Percentiles rank a stretch among this genome's conserved stretches.
Conservation (phyloP, 2,329 filamentous ascomycete species). For the Cytospora piceicola region DNA sequence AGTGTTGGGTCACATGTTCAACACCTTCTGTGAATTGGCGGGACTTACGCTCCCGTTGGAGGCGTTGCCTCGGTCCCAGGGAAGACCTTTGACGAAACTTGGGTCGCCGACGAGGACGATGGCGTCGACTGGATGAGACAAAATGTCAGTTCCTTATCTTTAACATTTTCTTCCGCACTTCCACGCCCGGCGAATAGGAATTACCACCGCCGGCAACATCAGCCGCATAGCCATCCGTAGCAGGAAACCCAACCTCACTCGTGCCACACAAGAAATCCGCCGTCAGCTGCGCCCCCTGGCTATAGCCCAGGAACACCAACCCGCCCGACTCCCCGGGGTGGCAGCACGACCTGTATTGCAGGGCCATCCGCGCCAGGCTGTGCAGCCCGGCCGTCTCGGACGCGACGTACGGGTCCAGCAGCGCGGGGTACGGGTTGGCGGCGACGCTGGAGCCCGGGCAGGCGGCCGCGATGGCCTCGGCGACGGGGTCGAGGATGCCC, state of each 20-base stretch:
- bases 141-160: neutral
- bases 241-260: slow-evolving; percentile 31
- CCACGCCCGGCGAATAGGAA: neutral
- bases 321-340: slow-evolving; percentile 33
- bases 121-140: slow-evolving; percentile 35
- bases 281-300: slow-evolving; percentile 36
- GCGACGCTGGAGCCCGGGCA: slow-evolving; percentile 41
- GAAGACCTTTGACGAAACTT: slow-evolving; percentile 36
- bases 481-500: slow-evolving; percentile 40
- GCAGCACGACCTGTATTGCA: slow-evolving; percentile 37
- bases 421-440: slow-evolving; percentile 41
- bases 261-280: slow-evolving; percentile 39
- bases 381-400: slow-evolving; percentile 39
- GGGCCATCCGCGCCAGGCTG: slow-evolving; percentile 38
- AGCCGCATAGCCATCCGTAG: slow-evolving; percentile 28
- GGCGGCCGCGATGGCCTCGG: slow-evolving; percentile 36
- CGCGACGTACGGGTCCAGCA: slow-evolving; percentile 34
- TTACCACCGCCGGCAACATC: slow-evolving; percentile 29
- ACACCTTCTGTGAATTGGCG: neutral
- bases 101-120: slow-evolving; percentile 45
- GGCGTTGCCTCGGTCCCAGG: slow-evolving; percentile 39
- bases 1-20: too few species aligned
- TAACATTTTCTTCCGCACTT: neutral
- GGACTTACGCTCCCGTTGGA: slow-evolving; percentile 36
- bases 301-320: slow-evolving; percentile 44